phyloP scores from a whole-genome alignment of 2,329 filamentous ascomycete genomes.

The Calonectria hongkongensis region DNA sequence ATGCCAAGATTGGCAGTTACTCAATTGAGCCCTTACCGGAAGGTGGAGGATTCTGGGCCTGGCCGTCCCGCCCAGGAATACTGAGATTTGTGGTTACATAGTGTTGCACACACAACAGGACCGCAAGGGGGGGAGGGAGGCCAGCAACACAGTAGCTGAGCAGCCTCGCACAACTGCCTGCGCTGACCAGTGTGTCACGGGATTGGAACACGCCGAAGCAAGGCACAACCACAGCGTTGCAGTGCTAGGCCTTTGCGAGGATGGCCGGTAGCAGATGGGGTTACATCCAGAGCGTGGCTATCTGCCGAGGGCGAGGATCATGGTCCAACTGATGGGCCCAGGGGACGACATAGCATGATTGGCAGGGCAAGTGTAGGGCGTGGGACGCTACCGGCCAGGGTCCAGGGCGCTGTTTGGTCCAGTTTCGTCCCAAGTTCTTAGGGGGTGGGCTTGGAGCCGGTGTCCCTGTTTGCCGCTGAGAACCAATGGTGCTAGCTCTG shows the following conservation, averaged over 20 bases:
- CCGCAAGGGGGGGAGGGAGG: background rate
- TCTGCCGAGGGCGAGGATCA: constrained; percentile 30
- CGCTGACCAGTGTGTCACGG: constrained; percentile 3
- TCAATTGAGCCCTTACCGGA: background rate
- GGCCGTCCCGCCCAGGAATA: background rate
- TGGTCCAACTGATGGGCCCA: constrained; percentile 20
- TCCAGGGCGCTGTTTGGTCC: constrained; percentile 13
- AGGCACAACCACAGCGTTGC: constrained; percentile 1
- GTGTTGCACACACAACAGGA: constrained; percentile 6
- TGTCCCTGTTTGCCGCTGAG: constrained; percentile 4
- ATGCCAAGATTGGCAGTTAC: constrained; percentile 33
- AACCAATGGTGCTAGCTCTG: constrained; percentile 11
- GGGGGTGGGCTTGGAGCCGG: background rate
- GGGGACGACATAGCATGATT: constrained; percentile 29
- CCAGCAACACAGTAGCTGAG: background rate
- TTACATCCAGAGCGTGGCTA: constrained; percentile 28
- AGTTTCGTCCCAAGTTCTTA: constrained; percentile 32
- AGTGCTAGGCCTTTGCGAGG: constrained; percentile 5
- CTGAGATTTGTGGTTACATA: background rate
- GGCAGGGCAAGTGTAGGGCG: constrained; percentile 9
- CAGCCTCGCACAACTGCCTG: constrained; percentile 1
- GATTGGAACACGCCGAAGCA: constrained; percentile 12
- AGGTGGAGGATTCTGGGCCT: constrained; percentile 1
- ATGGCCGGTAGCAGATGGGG: constrained; percentile 15
- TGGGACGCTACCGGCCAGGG: constrained; percentile 21